Base-by-base conservation (phyloP, 1,284 basidiomycete genomes). In the Cutaneotrichosporon daszewskae region DNA sequence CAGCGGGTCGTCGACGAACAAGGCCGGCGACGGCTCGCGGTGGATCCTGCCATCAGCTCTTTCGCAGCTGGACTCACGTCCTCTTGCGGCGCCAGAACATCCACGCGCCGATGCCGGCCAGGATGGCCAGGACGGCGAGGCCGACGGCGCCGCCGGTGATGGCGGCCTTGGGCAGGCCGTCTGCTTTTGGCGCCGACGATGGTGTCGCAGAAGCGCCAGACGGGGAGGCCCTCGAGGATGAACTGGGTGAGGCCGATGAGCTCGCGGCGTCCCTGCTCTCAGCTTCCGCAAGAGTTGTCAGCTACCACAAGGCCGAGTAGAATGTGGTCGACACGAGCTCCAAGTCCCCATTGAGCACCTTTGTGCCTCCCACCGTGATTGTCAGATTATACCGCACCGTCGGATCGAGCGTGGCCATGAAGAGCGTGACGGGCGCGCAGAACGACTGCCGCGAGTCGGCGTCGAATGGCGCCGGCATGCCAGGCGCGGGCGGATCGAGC, bases 351-450 rank as follows among this genome's bases (percentile, higher is more conserved):
- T 29, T 37, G 2, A 37, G 5, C 5, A 27, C 18, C 7, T 36
- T 37, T 9, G n/a, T n/a, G n/a, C 42, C 42, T 9, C 14, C n/a
- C 8, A 38, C 43, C 5, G 14, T n/a, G 10, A 44, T 33, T 14
- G 13, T 17, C 11, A 44, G 18, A 1, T 14, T 34, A 12, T 44
- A 44, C 11, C 22, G 26, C 5, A 28, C 25, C 12, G n/a, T 9
- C 11, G 43, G 43, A 19, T 44, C 32, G n/a, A 44, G 37, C 5
- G 32, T 24, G 3, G 20, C 8, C 18, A 44, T 38, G 19, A 38
- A 44, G 3, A 32, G 22, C 19, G 22, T 37, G 17, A 44, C 33
- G 25, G 20, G 34, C 26, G 37, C 29, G 19, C 22, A 26, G 32
- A 20, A 33, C 5, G 17, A 31, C 32, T 38, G 31, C n/a, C n/a